Evolutionary conservation across 192 early-diverging fungal genomes (phyloP).

Genomic region (Cladochytrium replicatum): DNA sequence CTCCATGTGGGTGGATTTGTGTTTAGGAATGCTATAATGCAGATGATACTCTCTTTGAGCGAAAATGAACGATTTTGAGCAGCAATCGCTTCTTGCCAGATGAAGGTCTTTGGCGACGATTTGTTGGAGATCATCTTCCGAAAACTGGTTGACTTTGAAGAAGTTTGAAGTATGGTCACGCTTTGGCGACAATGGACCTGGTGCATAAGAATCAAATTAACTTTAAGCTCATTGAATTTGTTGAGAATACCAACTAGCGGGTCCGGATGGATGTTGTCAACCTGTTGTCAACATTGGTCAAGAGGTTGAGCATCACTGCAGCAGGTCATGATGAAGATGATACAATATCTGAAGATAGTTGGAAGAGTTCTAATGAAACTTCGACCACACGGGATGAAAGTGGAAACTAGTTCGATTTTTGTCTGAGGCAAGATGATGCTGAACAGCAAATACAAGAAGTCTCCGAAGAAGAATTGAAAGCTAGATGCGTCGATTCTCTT

Average conservation of each 20-base stretch:
- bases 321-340: conserved; percentile 11
- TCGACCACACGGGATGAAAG: background rate
- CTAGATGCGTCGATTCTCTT: conserved; percentile 21
- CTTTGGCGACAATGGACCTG: conserved; percentile 12
- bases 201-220: conserved; percentile 20
- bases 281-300: conserved; percentile 29
- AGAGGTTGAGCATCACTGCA: conserved; percentile 9
- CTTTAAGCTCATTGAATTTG: conserved; percentile 17
- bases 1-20: conserved; percentile 30
- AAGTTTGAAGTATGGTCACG: conserved; percentile 4
- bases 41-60: conserved; percentile 21
- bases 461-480: conserved; percentile 8
- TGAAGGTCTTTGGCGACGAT: conserved; percentile 16
- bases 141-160: conserved; percentile 26
- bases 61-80: conserved; percentile 24
- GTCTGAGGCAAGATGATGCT: background rate
- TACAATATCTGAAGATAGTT: background rate
- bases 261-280: conserved; percentile 27
- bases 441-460: background rate
- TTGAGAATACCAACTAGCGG: conserved; percentile 28
- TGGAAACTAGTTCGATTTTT: conserved; percentile 1
- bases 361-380: conserved; percentile 8
- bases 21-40: conserved; percentile 24
- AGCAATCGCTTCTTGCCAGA: conserved; percentile 17
- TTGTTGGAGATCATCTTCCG: conserved; percentile 16